Evolutionary conservation across 192 early-diverging fungal genomes (phyloP), one percentile per base, ranked within the genome.

Genomic region (Backusella australiensis): DNA sequence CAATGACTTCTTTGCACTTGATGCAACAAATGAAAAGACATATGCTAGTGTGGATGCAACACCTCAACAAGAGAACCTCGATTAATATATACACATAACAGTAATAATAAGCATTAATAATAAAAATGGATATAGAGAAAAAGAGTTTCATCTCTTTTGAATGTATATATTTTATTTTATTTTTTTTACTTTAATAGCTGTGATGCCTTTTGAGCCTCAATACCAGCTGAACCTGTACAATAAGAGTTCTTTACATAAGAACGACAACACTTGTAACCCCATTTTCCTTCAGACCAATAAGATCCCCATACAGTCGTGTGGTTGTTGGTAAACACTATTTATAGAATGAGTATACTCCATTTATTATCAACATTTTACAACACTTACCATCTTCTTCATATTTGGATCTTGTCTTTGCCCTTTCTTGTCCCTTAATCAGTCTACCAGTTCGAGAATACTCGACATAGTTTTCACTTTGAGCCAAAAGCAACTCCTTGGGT

Each of bases 251-350:
- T 85, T 42, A 90, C 77, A 65, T 92, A 89, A 41, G 92, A 90
- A 52, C 90, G 92, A 82, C 98, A 99, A 79, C 98, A 99, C 46
- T 88, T 87, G 85, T 97, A 99, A 26, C 98, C 98, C 98, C 97
- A 99, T 53, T 91, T 86, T 9, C 96, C 96, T 78, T 96, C 93
- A 34, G 88, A 85, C 98, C 98, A 99, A 80, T 89, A 99, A 32
- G 95, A 97, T 1, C 98, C 98, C 95, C 94, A 99, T 21, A 98
- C 90, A 26, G 89, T 80, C 6, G 85, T 89, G 84, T 99, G 97
- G 78, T 98, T 98, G 74, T 92, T 86, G 42, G 86, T 87, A 71
- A 82, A 85, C 42, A 96, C 93, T 86, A 38, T 38, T 9, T 38
- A 38, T 38, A 7, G 2, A 32, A 32, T 32, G 32, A 32, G 2